A percentile compares a stretch with the other conserved stretches of the same genome.
Conservation (phyloP, 306 rosid genomes). For the Pyrus communis region DNA sequence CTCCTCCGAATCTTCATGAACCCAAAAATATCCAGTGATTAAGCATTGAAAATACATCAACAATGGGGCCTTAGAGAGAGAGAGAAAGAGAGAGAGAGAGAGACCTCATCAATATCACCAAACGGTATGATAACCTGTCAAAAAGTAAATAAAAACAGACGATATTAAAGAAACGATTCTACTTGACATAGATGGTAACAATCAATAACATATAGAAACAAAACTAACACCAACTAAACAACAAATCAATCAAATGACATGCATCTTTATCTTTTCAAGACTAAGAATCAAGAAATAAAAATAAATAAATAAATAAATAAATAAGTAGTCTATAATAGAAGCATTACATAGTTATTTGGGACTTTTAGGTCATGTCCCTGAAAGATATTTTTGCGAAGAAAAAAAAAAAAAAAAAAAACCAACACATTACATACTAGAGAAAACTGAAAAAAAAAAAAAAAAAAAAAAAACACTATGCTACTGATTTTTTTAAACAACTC, state of each 20-base stretch:
- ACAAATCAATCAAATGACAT: background rate
- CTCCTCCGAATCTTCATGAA: conserved; percentile 75
- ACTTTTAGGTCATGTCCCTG: background rate
- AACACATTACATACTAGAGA: background rate
- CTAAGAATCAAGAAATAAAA: background rate
- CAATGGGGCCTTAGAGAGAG: background rate
- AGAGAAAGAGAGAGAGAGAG: conserved; percentile 22
- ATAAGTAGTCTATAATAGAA: background rate
- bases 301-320: too few species aligned
- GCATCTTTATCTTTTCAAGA: background rate
- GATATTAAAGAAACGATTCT: background rate
- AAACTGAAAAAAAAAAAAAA: too few species aligned
- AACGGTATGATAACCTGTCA: conserved; percentile 78
- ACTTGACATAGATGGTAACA: background rate
- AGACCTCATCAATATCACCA: conserved; percentile 84
- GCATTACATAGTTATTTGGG: background rate
- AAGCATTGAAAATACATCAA: conserved; percentile 17
- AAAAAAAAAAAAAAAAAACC: too few species aligned
- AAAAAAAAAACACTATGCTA: background rate
- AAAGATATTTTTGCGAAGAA: too few species aligned
- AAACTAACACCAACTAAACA: background rate
- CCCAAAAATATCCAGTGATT: conserved; percentile 16
- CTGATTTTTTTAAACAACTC: background rate
- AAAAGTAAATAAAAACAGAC: conserved; percentile 10
- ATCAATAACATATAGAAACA: background rate